Conservation (phyloP, 1,284 basidiomycete genomes). For the Cutaneotrichosporon cutaneum region DNA sequence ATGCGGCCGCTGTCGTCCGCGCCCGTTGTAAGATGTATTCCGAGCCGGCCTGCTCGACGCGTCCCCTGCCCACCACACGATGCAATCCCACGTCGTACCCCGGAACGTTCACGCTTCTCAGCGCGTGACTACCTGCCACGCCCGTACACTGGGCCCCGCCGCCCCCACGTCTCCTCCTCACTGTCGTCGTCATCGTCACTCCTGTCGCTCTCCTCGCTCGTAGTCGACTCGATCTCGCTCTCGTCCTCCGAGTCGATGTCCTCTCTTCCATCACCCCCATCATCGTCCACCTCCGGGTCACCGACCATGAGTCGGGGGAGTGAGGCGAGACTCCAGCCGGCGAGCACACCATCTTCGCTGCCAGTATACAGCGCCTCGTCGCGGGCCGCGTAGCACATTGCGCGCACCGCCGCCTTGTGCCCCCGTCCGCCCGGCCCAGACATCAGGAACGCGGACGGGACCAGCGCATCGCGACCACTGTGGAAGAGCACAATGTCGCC, state of each 20-base stretch:
- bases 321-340: conserved; percentile 49
- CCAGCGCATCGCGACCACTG: conserved; percentile 28
- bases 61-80: too few species aligned
- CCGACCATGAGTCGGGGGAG: conserved; percentile 40
- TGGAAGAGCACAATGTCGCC: conserved; percentile 52
- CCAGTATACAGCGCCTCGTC: conserved; percentile 53
- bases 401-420: conserved; percentile 52
- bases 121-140: conserved; percentile 7
- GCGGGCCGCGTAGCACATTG: conserved; percentile 45
- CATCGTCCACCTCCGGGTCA: conserved; percentile 46
- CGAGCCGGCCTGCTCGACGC: neutral
- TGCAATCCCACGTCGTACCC: too few species aligned
- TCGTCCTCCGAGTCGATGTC: conserved; percentile 36
- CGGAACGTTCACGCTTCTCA: too few species aligned
- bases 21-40: too few species aligned
- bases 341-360: conserved; percentile 52
- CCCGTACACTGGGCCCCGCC: conserved; percentile 5
- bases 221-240: conserved; percentile 42
- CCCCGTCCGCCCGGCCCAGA: conserved; percentile 40
- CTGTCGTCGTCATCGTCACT: conserved; percentile 16
- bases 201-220: conserved; percentile 22
- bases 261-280: conserved; percentile 40
- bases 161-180: neutral
- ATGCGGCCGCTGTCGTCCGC: too few species aligned
- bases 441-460: conserved; percentile 47